Evolutionary conservation across 2,329 filamentous ascomycete genomes (phyloP), one percentile per base, ranked within the genome.

Genomic region (Coniochaeta sp.): DNA sequence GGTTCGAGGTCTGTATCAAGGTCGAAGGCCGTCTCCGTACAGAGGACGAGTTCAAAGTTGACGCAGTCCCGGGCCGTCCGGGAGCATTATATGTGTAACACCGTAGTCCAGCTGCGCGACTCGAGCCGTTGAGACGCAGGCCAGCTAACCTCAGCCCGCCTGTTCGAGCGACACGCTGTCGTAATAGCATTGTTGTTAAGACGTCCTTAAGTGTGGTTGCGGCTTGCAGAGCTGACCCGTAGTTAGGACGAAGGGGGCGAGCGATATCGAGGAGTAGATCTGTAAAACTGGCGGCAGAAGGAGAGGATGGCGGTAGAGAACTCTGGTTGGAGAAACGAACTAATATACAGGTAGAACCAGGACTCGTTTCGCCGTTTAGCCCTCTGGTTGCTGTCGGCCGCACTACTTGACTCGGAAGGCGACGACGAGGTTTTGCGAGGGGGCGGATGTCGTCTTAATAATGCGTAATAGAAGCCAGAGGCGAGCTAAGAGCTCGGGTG

Each of bases 1-100:
- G 76, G 30, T 61, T 65, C 40, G 72, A 60, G 4, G 61, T 38
- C 14, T 42, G 36, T n/a, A 30, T 19, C 4, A 34, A 10, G 24
- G 19, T 22, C 7, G 36, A 24, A 10, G 38, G 24, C 34, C 30
- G 55, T 34, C 36, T 57, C 55, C 26, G 8, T 16, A 44, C 38
- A 9, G 22, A 52, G 4, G 3, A 22, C 24, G 55, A 12, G 24
- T 57, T 16, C 34, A 44, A 19, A 17, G 34, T 19, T n/a, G 38
- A 12, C 10, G 55, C 34, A 17, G 22, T 42, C 14, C 55, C 58
- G n/a, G 47, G 59, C 38, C 62, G 52, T 24, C 44, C 58, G 14
- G 57, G 58, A 9, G 58, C 59, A 62, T 62, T 60, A 16, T 56
- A 56, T 22, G 60, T 34, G 24, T 44, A 55, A 32, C 34, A 47